These are phyloP conservation scores for Cystofilobasidium capitatum DNA, from an alignment of 768 basidiomycete genomes.

Conservation along the genomic window DNA sequence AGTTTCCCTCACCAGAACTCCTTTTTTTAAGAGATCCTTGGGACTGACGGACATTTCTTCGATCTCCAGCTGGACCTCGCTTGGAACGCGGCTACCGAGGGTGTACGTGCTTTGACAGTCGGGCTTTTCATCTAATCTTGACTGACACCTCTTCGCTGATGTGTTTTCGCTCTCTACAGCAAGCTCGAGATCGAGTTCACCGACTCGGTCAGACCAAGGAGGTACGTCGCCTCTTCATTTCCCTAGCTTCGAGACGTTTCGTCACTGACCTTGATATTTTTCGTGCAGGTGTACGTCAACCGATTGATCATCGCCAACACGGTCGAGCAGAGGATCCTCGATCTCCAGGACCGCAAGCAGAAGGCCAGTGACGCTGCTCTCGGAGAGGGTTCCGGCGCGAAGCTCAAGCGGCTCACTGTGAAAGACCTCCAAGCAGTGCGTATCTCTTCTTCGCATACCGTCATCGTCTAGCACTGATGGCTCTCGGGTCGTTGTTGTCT, in stretches of 20 bases:
- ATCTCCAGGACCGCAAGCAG: constrained; percentile 48
- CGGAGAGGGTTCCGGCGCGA: constrained; percentile 55
- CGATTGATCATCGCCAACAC: constrained; percentile 39
- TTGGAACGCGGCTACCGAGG: constrained; percentile 40
- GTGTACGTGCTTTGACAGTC: constrained; percentile 28
- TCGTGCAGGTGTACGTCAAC: constrained; percentile 31
- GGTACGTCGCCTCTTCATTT: not conserved
- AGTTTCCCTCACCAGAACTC: not conserved
- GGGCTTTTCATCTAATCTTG: not conserved
- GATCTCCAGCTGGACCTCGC: constrained; percentile 36
- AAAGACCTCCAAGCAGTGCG: not conserved
- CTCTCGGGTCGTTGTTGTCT: not conserved
- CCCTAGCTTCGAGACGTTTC: not conserved
- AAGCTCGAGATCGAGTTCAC: constrained; percentile 41
- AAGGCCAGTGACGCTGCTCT: constrained; percentile 43
- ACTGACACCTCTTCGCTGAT: not conserved
- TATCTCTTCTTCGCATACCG: not conserved
- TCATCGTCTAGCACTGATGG: too few relatives aligned
- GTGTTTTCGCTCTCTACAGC: constrained; percentile 20
- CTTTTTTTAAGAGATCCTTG: too few relatives aligned
- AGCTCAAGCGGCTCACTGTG: constrained; percentile 31
- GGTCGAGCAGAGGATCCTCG: constrained; percentile 57
- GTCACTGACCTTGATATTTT: not conserved
- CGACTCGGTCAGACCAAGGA: constrained; percentile 34
- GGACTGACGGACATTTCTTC: not conserved